Conservation (phyloP, 129 eudicot species). For the Pseudognaphalium luteoalbum region DNA sequence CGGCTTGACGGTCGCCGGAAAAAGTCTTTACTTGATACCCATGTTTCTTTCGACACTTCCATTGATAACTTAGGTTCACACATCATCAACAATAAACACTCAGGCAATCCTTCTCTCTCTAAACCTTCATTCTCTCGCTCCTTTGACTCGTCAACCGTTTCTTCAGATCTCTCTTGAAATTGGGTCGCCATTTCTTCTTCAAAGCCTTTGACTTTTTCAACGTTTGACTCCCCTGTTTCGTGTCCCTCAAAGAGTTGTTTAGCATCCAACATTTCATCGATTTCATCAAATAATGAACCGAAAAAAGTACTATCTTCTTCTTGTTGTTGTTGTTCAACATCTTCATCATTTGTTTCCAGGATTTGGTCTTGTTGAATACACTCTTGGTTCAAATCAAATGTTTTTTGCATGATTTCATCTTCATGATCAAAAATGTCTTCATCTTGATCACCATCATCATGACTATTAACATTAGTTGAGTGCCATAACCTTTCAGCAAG, state of each 20-base stretch:
- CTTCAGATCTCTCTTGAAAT: constrained; percentile 26
- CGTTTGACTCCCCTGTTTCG: constrained; percentile 20
- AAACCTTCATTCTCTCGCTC: constrained; percentile 16
- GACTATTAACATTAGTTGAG: constrained; percentile 24
- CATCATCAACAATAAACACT: constrained; percentile 88
- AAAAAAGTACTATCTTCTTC: constrained; percentile 20
- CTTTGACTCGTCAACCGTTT: constrained; percentile 24
- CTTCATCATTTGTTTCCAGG: constrained; percentile 18
- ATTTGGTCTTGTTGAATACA: constrained; percentile 29
- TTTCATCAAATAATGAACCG: constrained; percentile 48
- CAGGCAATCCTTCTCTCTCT: constrained; percentile 55
- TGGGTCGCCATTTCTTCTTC: constrained; percentile 28
- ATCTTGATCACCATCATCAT: constrained; percentile 25
- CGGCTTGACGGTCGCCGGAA: constrained; percentile 58
- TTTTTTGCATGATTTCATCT: constrained; percentile 9
- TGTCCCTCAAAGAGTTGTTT: constrained; percentile 19
- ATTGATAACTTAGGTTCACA: constrained; percentile 95
- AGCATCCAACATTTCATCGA: constrained; percentile 14
- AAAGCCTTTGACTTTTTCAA: constrained; percentile 21
- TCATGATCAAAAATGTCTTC: constrained; percentile 18
- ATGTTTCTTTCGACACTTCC: constrained; percentile 97
- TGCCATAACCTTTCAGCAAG: constrained; percentile 75
- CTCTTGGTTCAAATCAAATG: constrained; percentile 5
- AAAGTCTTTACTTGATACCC: constrained; percentile 92
- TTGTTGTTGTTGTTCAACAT: background rate